Conservation (phyloP, 2,329 filamentous ascomycete genomes). For the Trichoderma atroviride region DNA sequence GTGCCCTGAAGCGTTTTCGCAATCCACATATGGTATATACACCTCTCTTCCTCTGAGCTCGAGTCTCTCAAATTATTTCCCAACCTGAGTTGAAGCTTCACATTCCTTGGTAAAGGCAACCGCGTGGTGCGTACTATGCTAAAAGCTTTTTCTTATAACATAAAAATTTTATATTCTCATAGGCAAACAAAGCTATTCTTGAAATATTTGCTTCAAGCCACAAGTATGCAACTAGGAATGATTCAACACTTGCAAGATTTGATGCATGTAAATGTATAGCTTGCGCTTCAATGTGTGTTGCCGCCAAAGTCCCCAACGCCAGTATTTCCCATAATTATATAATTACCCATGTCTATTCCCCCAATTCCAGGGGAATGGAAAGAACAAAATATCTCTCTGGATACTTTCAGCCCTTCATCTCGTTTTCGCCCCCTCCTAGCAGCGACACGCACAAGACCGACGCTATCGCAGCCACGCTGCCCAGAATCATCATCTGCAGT, state of each 20-base stretch:
- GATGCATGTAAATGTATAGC: neutral
- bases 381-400: neutral
- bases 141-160: neutral
- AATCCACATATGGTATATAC: no score
- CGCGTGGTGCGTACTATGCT: no score
- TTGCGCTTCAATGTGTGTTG: neutral
- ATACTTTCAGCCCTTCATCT: neutral
- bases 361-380: fast-evolving
- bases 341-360: neutral
- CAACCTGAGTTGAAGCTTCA: neutral
- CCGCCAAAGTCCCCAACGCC: neutral
- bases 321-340: neutral
- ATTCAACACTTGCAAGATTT: neutral
- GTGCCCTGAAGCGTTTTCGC: no score
- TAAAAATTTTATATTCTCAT: neutral
- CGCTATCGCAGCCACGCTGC: slow-evolving; percentile 38
- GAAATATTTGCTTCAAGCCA: neutral
- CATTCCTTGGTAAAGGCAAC: neutral
- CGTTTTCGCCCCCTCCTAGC: slow-evolving; percentile 29
- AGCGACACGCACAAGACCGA: slow-evolving; percentile 38
- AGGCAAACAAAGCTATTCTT: neutral
- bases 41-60: no score
- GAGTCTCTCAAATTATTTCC: no score
- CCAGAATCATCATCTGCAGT: slow-evolving; percentile 41
- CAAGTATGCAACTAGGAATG: neutral